A percentile compares a stretch with the other conserved stretches of the same genome.
Conservation (phyloP, 306 rosid species). For the Inga leiocalycina region DNA sequence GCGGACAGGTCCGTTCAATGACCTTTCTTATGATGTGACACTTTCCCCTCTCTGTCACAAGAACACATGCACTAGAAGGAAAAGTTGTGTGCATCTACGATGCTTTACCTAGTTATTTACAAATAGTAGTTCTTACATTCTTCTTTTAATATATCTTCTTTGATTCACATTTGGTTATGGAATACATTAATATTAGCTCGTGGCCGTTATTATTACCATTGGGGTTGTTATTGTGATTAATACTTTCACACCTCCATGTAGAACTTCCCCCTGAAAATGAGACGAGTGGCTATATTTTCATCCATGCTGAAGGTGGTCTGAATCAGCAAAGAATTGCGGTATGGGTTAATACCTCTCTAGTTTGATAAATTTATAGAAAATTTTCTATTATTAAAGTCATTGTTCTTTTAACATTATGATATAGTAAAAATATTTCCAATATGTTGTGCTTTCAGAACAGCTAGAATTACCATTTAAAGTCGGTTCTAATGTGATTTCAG, state of each 20-base stretch:
- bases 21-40: neutral
- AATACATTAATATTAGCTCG: conserved; percentile 9
- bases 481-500: conserved; percentile 16
- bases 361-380: conserved; percentile 21
- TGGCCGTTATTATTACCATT: conserved; percentile 8
- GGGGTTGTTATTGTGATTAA: conserved; percentile 2
- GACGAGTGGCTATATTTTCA: conserved; percentile 91
- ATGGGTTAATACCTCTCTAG: conserved; percentile 37
- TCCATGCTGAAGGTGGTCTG: conserved; percentile 97
- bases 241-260: conserved; percentile 41
- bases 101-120: neutral
- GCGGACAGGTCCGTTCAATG: neutral
- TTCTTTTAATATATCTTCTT: conserved; percentile 1
- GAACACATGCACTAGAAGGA: neutral
- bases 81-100: neutral
- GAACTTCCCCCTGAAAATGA: conserved; percentile 87
- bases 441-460: conserved; percentile 21
- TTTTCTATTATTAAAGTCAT: conserved; percentile 19
- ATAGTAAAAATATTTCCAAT: conserved; percentile 17
- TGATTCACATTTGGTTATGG: conserved; percentile 8
- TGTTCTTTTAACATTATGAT: conserved; percentile 17
- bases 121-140: neutral
- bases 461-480: conserved; percentile 18
- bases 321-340: conserved; percentile 98
- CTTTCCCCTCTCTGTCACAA: neutral